Conservation (phyloP, 1,284 basidiomycete species). For the Caloboletus firmus region DNA sequence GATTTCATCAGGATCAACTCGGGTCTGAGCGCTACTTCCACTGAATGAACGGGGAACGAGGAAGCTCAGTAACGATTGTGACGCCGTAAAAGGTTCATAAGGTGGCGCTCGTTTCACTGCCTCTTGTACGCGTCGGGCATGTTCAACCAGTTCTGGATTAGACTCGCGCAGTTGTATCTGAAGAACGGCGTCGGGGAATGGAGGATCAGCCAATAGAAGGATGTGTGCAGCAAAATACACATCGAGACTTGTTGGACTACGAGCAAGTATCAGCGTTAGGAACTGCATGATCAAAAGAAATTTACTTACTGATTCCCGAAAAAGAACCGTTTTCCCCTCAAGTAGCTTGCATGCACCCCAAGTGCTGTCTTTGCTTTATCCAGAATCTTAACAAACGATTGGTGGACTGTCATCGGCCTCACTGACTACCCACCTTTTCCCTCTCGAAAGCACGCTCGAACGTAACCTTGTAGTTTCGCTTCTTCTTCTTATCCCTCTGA, state of each 20-base stretch:
- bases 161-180: slow-evolving; percentile 51
- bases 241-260: slow-evolving; percentile 62
- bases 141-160: slow-evolving; percentile 55
- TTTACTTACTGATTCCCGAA: slow-evolving; percentile 44
- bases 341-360: slow-evolving; percentile 55
- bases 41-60: slow-evolving; percentile 19
- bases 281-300: background rate
- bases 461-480: slow-evolving; percentile 42
- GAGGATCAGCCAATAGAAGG: slow-evolving; percentile 55
- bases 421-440: slow-evolving; percentile 50
- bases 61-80: slow-evolving; percentile 23
- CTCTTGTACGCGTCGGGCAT: slow-evolving; percentile 52
- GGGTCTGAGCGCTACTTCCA: background rate
- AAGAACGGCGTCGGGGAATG: slow-evolving; percentile 61
- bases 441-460: slow-evolving; percentile 57
- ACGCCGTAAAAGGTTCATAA: slow-evolving; percentile 13
- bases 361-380: slow-evolving; percentile 59
- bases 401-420: slow-evolving; percentile 1
- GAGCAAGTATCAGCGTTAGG: background rate
- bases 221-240: slow-evolving; percentile 65
- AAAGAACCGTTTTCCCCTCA: slow-evolving; percentile 54
- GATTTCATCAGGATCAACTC: slow-evolving; percentile 33
- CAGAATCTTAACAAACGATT: slow-evolving; percentile 45
- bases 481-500: slow-evolving; percentile 39
- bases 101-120: slow-evolving; percentile 29